These are phyloP conservation scores for Pseudogymnoascus sp. DNA, from an alignment of 2,329 filamentous ascomycete species.

Conservation along the genomic window DNA sequence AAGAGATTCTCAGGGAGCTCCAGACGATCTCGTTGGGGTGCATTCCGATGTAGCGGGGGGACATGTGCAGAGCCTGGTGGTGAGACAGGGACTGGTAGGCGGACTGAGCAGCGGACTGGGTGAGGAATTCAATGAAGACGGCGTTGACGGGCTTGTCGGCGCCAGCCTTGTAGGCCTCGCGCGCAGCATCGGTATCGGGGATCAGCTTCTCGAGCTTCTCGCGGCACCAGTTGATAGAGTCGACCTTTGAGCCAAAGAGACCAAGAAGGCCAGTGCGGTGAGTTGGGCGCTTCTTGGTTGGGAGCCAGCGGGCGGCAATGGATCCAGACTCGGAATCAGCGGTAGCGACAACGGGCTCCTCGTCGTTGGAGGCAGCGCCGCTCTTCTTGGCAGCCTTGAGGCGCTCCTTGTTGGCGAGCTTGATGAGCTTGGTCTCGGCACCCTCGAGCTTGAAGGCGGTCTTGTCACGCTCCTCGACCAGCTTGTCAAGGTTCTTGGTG, in stretches of 20 bases:
- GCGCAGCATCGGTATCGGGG: conserved; percentile 60
- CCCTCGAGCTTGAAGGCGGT: conserved; percentile 74
- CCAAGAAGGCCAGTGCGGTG: conserved; percentile 63
- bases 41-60: conserved; percentile 75
- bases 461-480: conserved; percentile 74
- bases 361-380: conserved; percentile 32
- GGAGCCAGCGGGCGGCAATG: conserved; percentile 67
- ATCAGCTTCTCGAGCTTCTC: conserved; percentile 67
- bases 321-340: conserved; percentile 60
- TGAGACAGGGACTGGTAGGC: conserved; percentile 83
- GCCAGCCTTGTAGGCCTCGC: conserved; percentile 57
- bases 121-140: conserved; percentile 85
- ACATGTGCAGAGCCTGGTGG: conserved; percentile 80
- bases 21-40: conserved; percentile 80
- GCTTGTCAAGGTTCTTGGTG: conserved; percentile 66
- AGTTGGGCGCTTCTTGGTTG: conserved; percentile 64
- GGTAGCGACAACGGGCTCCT: conserved; percentile 37
- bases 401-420: conserved; percentile 64
- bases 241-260: conserved; percentile 77
- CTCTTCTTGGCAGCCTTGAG: conserved; percentile 60
- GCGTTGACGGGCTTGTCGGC: conserved; percentile 61
- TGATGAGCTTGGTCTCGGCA: conserved; percentile 80
- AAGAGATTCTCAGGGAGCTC: conserved; percentile 72
- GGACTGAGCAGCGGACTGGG: conserved; percentile 73
- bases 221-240: conserved; percentile 87